Evolutionary conservation across 2,329 filamentous ascomycete species (phyloP).

Genomic region (Fusarium sp.): DNA sequence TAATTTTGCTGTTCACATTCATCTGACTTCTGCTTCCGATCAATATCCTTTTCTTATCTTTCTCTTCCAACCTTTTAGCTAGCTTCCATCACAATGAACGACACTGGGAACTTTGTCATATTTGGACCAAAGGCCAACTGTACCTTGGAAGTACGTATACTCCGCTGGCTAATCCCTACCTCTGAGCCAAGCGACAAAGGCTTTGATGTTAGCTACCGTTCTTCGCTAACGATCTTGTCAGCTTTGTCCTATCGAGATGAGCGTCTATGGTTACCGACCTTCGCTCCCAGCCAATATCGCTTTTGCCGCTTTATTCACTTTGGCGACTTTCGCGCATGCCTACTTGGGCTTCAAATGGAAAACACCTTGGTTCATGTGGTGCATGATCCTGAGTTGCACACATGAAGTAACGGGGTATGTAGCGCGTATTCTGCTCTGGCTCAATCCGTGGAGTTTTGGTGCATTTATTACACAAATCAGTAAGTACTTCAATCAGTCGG

Average conservation of each 20-base stretch:
- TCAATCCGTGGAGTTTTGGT: conserved; percentile 61
- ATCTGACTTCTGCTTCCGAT: too few species aligned
- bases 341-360: conserved; percentile 50
- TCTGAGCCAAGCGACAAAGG: not conserved
- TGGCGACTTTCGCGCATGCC: conserved; percentile 53
- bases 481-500: not conserved
- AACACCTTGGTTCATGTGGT: conserved; percentile 51
- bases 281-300: conserved; percentile 48
- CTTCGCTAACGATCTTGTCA: not conserved
- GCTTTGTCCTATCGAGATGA: conserved; percentile 45
- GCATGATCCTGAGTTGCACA: conserved; percentile 60
- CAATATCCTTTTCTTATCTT: too few species aligned
- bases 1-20: too few species aligned
- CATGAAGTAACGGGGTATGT: conserved; percentile 66
- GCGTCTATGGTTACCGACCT: conserved; percentile 54
- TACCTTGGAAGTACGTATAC: conserved; percentile 13
- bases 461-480: conserved; percentile 68
- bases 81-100: not conserved
- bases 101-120: not conserved
- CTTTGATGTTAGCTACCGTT: not conserved
- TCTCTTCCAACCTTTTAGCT: not conserved
- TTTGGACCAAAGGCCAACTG: conserved; percentile 31
- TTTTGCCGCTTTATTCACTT: conserved; percentile 52
- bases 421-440: conserved; percentile 61
- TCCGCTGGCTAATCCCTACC: not conserved